phyloP scores from a whole-genome alignment of 2,329 filamentous ascomycete species.

The Ophiostoma pallidulum region DNA sequence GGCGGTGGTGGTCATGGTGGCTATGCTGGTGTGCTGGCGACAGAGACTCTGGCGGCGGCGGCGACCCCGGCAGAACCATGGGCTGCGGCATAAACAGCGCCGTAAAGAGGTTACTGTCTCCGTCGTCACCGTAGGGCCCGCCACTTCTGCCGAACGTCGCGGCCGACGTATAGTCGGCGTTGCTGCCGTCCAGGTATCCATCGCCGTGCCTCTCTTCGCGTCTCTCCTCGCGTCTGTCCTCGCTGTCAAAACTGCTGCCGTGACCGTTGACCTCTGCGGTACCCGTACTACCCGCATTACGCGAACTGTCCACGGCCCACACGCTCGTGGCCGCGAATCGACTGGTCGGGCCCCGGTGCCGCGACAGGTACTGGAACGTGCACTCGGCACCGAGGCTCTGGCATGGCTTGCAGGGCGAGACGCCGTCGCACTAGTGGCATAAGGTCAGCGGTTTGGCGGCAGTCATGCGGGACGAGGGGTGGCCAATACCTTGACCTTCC shows the following conservation, averaged over 20 bases:
- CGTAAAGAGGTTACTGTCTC: not conserved
- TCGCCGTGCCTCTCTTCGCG: not conserved
- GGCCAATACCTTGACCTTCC: conserved; percentile 52
- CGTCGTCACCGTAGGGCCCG: not conserved
- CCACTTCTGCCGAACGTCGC: conserved; percentile 10
- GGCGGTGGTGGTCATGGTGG: too few relatives aligned
- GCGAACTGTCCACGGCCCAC: conserved; percentile 5
- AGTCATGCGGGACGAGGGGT: not conserved
- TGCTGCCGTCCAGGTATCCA: conserved; percentile 10
- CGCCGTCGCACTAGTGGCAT: conserved; percentile 11
- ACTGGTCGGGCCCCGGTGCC: conserved; percentile 49
- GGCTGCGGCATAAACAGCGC: conserved; percentile 4
- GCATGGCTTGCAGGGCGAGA: conserved; percentile 39
- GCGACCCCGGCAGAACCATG: not conserved
- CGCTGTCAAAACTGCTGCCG: too few relatives aligned
- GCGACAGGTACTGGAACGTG: conserved; percentile 48
- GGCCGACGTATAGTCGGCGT: not conserved
- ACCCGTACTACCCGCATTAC: too few relatives aligned
- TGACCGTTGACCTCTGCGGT: too few relatives aligned
- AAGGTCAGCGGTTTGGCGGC: not conserved
- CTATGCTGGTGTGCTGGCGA: not conserved
- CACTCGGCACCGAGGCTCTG: conserved; percentile 48
- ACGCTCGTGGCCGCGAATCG: conserved; percentile 34
- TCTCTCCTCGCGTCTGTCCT: too few relatives aligned
- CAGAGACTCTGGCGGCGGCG: not conserved